phyloP scores from a whole-genome alignment of 78 protist genomes.

The Speleostelium caveatum region DNA sequence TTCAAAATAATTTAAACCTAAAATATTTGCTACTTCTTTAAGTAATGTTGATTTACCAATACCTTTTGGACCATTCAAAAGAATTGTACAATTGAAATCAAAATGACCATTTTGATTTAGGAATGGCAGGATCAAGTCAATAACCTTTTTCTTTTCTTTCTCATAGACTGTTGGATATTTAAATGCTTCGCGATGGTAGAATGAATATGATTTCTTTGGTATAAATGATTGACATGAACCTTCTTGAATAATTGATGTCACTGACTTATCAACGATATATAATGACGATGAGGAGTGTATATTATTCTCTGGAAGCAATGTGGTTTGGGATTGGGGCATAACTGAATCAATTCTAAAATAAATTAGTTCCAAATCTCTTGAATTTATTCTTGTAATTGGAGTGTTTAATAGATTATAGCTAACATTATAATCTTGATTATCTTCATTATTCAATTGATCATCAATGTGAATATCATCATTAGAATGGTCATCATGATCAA shows the following conservation, averaged over 20 bases:
- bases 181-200: background rate
- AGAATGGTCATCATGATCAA: background rate
- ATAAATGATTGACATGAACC: conserved; percentile 65
- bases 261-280: conserved; percentile 19
- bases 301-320: too few relatives aligned
- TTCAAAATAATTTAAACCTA: conserved; percentile 50
- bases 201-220: conserved; percentile 38
- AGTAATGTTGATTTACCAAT: conserved; percentile 72
- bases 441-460: too few relatives aligned
- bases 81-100: conserved; percentile 38
- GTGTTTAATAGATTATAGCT: too few relatives aligned
- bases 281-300: background rate
- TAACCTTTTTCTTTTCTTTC: conserved; percentile 9
- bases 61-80: conserved; percentile 46
- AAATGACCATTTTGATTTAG: background rate
- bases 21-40: background rate
- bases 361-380: too few relatives aligned
- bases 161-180: conserved; percentile 8
- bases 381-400: too few relatives aligned
- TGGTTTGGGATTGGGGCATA: too few relatives aligned
- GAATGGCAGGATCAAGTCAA: conserved; percentile 35
- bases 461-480: too few relatives aligned
- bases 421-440: too few relatives aligned
- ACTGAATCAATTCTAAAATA: conserved; percentile 42
- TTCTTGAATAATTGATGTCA: conserved; percentile 71